Conservation (phyloP, 441 rosid genomes). For the Populus hybrid region DNA sequence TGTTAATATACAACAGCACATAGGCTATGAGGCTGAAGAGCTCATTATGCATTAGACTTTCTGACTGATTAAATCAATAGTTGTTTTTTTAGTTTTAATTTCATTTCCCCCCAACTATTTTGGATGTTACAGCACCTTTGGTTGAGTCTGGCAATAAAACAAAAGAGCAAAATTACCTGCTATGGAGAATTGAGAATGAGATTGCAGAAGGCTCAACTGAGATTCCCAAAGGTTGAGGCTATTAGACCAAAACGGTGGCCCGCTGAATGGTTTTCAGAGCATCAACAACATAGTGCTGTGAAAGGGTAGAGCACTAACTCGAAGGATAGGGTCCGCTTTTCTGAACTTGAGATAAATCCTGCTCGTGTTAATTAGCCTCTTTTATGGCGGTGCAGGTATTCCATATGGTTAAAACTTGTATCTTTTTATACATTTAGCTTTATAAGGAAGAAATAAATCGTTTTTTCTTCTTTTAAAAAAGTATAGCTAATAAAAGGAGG, state of each 20-base stretch:
- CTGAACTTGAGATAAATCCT: background rate
- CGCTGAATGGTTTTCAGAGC: slow-evolving; percentile 61
- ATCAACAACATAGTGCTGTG: slow-evolving; percentile 33
- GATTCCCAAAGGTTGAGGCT: slow-evolving; percentile 77
- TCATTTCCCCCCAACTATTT: too few relatives aligned
- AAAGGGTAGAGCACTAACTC: slow-evolving; percentile 20
- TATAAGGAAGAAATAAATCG: background rate
- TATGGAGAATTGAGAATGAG: slow-evolving; percentile 54
- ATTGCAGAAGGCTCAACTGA: slow-evolving; percentile 60
- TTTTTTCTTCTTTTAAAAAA: background rate
- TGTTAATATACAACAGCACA: background rate
- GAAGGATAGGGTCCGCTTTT: background rate
- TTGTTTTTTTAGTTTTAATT: slow-evolving; percentile 8
- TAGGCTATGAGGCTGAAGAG: background rate
- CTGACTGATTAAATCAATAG: background rate
- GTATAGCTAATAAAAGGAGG: background rate
- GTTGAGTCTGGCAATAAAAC: slow-evolving; percentile 82
- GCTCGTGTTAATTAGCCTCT: slow-evolving; percentile 2
- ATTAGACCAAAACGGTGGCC: slow-evolving; percentile 88
- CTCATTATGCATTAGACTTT: too few relatives aligned
- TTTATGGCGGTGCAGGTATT: slow-evolving; percentile 11
- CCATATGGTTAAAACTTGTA: background rate
- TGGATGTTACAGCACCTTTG: slow-evolving; percentile 62
- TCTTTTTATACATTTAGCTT: slow-evolving; percentile 1
- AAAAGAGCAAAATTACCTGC: slow-evolving; percentile 57